phyloP scores from a whole-genome alignment of 2,329 filamentous ascomycete genomes.

The Eurotiales sp. region DNA sequence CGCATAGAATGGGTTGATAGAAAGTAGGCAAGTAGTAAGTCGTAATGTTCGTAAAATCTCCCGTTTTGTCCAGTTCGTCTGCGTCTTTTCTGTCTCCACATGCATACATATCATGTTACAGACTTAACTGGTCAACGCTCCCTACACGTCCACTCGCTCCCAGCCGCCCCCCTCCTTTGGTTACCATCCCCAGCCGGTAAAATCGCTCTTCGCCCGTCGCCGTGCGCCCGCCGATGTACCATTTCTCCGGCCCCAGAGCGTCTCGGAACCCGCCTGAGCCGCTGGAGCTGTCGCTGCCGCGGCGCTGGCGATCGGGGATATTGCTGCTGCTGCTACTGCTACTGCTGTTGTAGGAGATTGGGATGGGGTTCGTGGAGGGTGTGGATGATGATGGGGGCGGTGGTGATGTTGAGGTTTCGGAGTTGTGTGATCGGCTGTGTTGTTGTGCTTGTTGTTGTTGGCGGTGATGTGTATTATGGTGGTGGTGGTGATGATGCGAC shows the following conservation, averaged over 20 bases:
- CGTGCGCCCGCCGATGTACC: constrained; percentile 50
- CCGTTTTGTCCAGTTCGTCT: too few species aligned
- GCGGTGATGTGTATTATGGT: constrained; percentile 28
- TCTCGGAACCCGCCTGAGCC: constrained; percentile 47
- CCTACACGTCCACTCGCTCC: constrained; percentile 41
- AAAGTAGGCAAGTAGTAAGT: too few species aligned
- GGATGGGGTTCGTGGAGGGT: constrained; percentile 29
- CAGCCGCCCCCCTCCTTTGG: constrained; percentile 39
- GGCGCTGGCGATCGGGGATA: constrained; percentile 37
- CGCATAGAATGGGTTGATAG: too few species aligned
- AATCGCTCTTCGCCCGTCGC: constrained; percentile 47
- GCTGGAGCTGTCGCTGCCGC: constrained; percentile 47
- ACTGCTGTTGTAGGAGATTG: constrained; percentile 39
- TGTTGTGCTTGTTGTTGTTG: neutral
- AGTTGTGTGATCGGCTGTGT: constrained; percentile 12
- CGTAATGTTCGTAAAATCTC: too few species aligned
- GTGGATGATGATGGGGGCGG: constrained; percentile 20
- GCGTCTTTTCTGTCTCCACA: too few species aligned
- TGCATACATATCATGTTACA: too few species aligned
- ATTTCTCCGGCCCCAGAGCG: constrained; percentile 46
- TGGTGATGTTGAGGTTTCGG: neutral
- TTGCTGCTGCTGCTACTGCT: too few species aligned
- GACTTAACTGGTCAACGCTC: constrained; percentile 48
- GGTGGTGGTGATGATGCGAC: constrained; percentile 19
- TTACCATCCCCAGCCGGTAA: constrained; percentile 47